These are phyloP conservation scores for Corymbia citriodora DNA, from an alignment of 441 rosid genomes.

Conservation along the genomic window DNA sequence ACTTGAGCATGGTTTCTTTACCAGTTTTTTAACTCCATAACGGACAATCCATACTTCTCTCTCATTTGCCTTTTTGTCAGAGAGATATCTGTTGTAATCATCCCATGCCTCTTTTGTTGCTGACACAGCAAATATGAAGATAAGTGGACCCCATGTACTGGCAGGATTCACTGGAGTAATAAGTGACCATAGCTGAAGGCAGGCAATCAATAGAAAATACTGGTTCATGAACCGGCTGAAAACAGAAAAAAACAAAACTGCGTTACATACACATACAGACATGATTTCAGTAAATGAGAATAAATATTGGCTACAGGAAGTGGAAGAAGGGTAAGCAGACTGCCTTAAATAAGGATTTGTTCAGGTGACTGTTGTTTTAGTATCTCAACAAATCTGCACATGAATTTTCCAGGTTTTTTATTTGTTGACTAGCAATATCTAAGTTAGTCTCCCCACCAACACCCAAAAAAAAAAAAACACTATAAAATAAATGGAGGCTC, in stretches of 20 bases:
- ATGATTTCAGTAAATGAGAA: background rate
- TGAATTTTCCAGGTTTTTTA: background rate
- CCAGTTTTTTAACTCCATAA: conserved; percentile 77
- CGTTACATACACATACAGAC: background rate
- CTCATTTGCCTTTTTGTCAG: conserved; percentile 96
- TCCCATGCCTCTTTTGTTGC: conserved; percentile 99
- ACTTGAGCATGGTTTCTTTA: conserved; percentile 24
- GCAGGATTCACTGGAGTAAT: conserved; percentile 99
- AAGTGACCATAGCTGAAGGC: conserved; percentile 99
- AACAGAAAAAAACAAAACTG: background rate
- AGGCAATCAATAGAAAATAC: conserved; percentile 95
- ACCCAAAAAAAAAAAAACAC: background rate
- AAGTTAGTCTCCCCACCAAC: background rate
- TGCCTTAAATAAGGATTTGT: background rate
- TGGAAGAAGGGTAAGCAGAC: background rate
- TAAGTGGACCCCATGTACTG: conserved; percentile 98
- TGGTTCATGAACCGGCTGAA: conserved; percentile 99
- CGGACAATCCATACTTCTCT: conserved; percentile 90
- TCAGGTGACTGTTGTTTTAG: background rate
- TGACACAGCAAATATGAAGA: conserved; percentile 93
- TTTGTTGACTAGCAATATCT: background rate
- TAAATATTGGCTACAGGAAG: background rate
- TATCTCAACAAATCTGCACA: background rate
- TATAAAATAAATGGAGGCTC: background rate
- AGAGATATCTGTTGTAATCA: conserved; percentile 93